Base-by-base conservation (phyloP, 2,329 filamentous ascomycete species). In the Didymella lethalis region DNA sequence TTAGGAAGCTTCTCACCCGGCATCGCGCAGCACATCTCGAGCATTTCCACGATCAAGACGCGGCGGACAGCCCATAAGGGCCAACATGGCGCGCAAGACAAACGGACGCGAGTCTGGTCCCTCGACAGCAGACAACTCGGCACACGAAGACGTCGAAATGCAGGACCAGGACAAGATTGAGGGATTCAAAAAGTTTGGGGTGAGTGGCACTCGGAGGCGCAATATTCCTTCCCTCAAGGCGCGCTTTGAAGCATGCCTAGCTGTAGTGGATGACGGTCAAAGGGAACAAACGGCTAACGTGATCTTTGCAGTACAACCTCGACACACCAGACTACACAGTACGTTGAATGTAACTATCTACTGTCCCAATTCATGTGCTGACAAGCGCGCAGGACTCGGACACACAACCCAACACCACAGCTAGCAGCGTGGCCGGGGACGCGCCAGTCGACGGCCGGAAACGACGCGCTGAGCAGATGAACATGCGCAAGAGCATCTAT, bases 401-500 rank as follows among this genome's bases (percentile, higher is more conserved):
- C 68, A 88, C 86, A 56, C 86, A 87, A 66, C 85, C 85, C 36
- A 88, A 88, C 68, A 88, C 86, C 46, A 87, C 85, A 57, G 92
- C 91, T 53, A 97, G 92, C 81, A 97, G 93, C 77, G 87, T 96
- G 68, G 88, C 85, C 54, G 94, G 93, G 53, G 94, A 97, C 54
- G 79, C 83, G 41, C 80, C 81, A 46, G 66, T 76, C 47, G 94
- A 98, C 81, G 93, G 92, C 29, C 89, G 93, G 51, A 96, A 90
- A 81, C 88, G 89, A 74, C 88, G 94, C 69, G 90, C 92, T 56
- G 93, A 97, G 74, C 93, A 90, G 58, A 92, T 93, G 65, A 90
- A 96, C 77, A 84, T 98, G 73, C 90, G 95, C 56, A 91, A 96
- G 76, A 96, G 89, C 77, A 92, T 97, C 62, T 90, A 97, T 70